Evolutionary conservation across 176 grass and related monocot genomes (phyloP), one percentile per base, ranked within the genome.

Genomic region (Triticum timopheevii): DNA sequence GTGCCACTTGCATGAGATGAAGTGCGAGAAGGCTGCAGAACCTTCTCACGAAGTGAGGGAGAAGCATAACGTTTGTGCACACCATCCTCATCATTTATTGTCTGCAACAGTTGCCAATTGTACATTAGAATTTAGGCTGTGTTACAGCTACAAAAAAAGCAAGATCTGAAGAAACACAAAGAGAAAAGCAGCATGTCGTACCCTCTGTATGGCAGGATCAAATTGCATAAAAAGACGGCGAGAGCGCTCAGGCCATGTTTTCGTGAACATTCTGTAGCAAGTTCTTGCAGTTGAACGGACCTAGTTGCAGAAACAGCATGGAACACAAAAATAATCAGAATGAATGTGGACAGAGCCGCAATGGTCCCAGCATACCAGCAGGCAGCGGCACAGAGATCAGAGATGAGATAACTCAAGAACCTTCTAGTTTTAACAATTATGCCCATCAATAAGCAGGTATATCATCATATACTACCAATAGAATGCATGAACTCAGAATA

Each of bases 31-130:
- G 90, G 90, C 45, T 90, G 94, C 64, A 22, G 77, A 49, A 88
- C 94, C 86, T 87, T 99, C 78, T 99, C 97, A 86, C 90, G 90
- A 68, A 99, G 69, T 10, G 94, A 92, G n/a, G 97, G 97, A 62
- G 97, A 96, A 90, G 92, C 90, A 86, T 96, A 87, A 77, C 97
- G 89, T 88, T 94, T 99, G 83, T 99, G 97, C 77, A 99, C 91
- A 69, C 92, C 97, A 80, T 96, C 97, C 92, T 99, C 97, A 80
- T 99, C 97, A 86, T 94, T 99, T 91, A 99, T 88, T 82, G 91
- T 89, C 97, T 99, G 88, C 67, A 88, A 88, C 81, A 66, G 22
- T 72, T 54, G 65, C 38, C 52, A 62, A 34, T 79, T 78, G 64
- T 44, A 82, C 45, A 83, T 31, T 72, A 77, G 42, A 82, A 69